phyloP scores from a whole-genome alignment of 345 rosid genomes.

The Camelina neglecta region DNA sequence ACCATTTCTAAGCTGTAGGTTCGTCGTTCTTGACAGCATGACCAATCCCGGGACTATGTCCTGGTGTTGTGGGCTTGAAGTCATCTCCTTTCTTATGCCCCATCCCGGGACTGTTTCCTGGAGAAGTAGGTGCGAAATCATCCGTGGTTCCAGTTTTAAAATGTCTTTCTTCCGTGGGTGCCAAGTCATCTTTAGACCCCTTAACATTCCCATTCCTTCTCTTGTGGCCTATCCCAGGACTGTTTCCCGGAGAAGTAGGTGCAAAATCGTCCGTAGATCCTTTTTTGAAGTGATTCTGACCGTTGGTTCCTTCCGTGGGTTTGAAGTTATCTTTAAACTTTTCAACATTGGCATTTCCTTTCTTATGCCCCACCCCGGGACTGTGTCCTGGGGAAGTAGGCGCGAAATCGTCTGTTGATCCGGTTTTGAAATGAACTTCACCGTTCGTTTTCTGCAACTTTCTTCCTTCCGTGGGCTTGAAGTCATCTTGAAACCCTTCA shows the following conservation, averaged over 20 bases:
- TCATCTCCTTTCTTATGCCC: conserved; percentile 47
- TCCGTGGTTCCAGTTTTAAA: conserved; percentile 24
- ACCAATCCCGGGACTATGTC: conserved; percentile 62
- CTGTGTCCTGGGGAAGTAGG: conserved; percentile 52
- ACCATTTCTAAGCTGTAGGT: conserved; percentile 40
- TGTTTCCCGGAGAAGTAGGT: conserved; percentile 54
- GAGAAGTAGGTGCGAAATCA: conserved; percentile 51
- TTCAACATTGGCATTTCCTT: conserved; percentile 16
- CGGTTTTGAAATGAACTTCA: conserved; percentile 22
- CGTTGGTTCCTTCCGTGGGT: conserved; percentile 23
- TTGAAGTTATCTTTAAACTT: conserved; percentile 5
- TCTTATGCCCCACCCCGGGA: conserved; percentile 51
- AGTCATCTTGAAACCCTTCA: conserved; percentile 8
- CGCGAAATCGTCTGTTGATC: conserved; percentile 39
- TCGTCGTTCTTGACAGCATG: conserved; percentile 41
- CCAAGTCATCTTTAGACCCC: conserved; percentile 1
- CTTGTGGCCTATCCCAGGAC: conserved; percentile 55
- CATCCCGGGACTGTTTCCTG: conserved; percentile 36
- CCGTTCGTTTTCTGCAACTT: conserved; percentile 1
- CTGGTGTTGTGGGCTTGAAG: conserved; percentile 57
- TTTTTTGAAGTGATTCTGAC: conserved; percentile 19
- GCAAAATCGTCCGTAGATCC: conserved; percentile 45
- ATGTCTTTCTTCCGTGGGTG: conserved; percentile 26
- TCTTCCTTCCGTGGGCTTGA: conserved; percentile 35
- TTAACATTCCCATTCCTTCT: conserved; percentile 17